Evolutionary conservation across 2,329 filamentous ascomycete genomes (phyloP), one percentile per base, ranked within the genome.

Genomic region (Colletotrichum musicola): DNA sequence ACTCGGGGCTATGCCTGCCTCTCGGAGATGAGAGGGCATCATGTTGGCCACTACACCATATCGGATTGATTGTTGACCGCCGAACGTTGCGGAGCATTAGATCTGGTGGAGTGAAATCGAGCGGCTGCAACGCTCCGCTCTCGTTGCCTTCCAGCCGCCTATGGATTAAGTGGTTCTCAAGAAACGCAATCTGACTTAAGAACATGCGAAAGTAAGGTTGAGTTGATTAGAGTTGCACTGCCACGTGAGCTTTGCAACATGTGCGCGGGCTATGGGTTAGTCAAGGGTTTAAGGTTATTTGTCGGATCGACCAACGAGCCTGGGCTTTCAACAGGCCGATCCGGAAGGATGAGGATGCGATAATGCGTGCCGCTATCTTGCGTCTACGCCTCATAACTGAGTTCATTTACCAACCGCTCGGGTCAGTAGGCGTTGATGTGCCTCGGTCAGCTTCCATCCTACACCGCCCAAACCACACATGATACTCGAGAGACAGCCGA

Each of bases 1-100:
- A 57, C 54, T 57, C 54, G 54, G 54, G 54, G 54, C 54, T 57
- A 57, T 57, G 54, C 54, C 54, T 57, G 18, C 54, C 54, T 57
- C 35, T 57, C 38, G 18, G 12, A n/a, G 13, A n/a, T 57, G 54
- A 57, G 54, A 57, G 54, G 54, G 35, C 54, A 57, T 57, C 54
- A 57, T 57, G 54, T 57, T 57, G 20, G 54, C 54, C 54, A 57
- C 54, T 57, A 57, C 54, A 57, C 54, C 54, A 57, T 44, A 57
- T 57, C 54, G 54, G 54, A 57, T 16, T 57, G 20, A 4, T 57
- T 42, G 40, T 42, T 42, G 40, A n/a, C 14, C 6, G 12, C 12
- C 1, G 1, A 1, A 2, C 40, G 13, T 42, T 42, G 14, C 16
- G 40, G 40, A 42, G 40, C 1, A 7, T 42, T 42, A n/a, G 5